Base-by-base conservation (phyloP, 208 protist genomes). In the Paratrypanosoma confusum region DNA sequence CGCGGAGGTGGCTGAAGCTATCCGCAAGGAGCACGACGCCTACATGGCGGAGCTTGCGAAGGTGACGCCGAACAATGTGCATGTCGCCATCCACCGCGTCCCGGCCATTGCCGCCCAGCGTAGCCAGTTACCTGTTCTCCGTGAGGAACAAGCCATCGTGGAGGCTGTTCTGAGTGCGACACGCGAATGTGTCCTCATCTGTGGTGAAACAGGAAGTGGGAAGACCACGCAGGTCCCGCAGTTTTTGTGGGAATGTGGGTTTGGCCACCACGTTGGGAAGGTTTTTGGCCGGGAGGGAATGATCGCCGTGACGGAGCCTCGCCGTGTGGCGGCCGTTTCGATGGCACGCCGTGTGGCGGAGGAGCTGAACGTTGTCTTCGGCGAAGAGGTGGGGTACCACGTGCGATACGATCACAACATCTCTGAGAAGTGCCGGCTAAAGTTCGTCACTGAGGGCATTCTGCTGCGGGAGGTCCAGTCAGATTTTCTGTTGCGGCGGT, bases 401-500 rank as follows among this genome's bases (percentile, higher is more conserved):
- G 96, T 99, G 22, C 87, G 97, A 23, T 99, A 98, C 52, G 96
- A 99, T 61, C 96, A 99, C 65, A 95, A 88, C 50, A 78, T 96
- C 7, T 81, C 68, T 4, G 63, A 84, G 17, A 57, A 73, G 23
- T 99, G 95, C 27, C 66, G 56, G 43, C 35, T 98, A 8, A 97
- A 97, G 57, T 99, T 98, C 71, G 95, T 98, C 43, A 99, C 97
- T 0, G 97, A 99, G 73, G 97, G 97, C 52, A 98, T 99, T 73
- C 73, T 99, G 25, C 75, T 99, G 14, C 84, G 97, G 35, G 98
- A 99, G 52, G 95, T 97, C 28, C 71, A 98, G 14, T 81, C 69
- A 0, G 96, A 98, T 52, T 94, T 97, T 21, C 68, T 97, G 40
- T 69, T 99, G 8, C 55, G 33, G 3, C 76, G 79, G 36, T 99